phyloP scores from a whole-genome alignment of 2,329 filamentous ascomycete species.

The Xylariaceae sp. region DNA sequence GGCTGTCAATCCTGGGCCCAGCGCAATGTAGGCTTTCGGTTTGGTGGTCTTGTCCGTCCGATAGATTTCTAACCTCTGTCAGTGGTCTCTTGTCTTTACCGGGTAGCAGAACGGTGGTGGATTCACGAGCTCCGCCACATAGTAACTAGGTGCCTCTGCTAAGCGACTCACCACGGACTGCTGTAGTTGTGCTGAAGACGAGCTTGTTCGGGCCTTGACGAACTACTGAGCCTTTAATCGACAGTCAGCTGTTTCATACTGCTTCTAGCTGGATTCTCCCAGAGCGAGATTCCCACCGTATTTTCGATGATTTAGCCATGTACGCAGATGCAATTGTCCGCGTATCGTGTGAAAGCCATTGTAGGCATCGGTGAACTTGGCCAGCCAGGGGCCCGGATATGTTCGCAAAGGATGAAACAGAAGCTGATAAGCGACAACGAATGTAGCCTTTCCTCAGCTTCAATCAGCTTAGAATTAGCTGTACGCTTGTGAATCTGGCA shows the following conservation, averaged over 20 bases:
- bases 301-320: slow-evolving; percentile 5
- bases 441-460: too few species aligned
- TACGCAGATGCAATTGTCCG: slow-evolving; percentile 3
- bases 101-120: too few species aligned
- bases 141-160: neutral
- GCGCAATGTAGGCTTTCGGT: too few species aligned
- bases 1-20: too few species aligned
- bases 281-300: slow-evolving; percentile 6
- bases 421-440: too few species aligned
- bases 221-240: slow-evolving; percentile 4
- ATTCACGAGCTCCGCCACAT: too few species aligned
- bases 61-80: slow-evolving; percentile 9
- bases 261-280: too few species aligned
- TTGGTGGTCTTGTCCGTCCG: too few species aligned
- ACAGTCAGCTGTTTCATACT: neutral
- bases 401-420: slow-evolving; percentile 8
- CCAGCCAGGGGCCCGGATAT: slow-evolving; percentile 7
- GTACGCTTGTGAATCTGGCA: too few species aligned
- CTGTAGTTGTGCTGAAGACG: slow-evolving; percentile 10
- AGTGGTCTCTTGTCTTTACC: too few species aligned
- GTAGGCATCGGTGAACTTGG: slow-evolving; percentile 8
- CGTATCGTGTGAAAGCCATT: slow-evolving; percentile 5
- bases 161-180: slow-evolving; percentile 6
- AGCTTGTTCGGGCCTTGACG: slow-evolving; percentile 8
- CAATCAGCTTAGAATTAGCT: too few species aligned